phyloP scores from a whole-genome alignment of 1,139 yeast species.

The Magnusiomyces suaveolens region DNA sequence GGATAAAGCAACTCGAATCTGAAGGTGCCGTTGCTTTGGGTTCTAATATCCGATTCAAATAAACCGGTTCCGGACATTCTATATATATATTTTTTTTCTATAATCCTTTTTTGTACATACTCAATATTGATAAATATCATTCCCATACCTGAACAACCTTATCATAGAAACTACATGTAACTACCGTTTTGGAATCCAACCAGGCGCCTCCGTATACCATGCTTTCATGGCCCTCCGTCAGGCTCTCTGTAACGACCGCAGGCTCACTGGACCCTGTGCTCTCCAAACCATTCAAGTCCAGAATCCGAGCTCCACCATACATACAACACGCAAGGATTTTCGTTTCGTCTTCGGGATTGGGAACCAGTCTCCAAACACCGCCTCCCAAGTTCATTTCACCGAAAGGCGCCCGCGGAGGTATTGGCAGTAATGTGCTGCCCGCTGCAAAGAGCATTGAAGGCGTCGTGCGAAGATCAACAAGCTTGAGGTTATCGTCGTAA shows the following conservation, averaged over 20 bases:
- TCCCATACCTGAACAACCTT: conserved; percentile 54
- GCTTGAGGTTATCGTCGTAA: conserved; percentile 70
- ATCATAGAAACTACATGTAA: conserved; percentile 89
- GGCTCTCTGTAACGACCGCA: conserved; percentile 37
- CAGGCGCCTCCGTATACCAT: conserved; percentile 97
- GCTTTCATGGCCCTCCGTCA: conserved; percentile 70
- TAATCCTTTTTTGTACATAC: neutral
- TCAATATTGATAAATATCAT: conserved; percentile 2
- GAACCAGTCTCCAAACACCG: conserved; percentile 88
- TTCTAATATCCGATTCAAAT: conserved; percentile 19
- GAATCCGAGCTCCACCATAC: conserved; percentile 86
- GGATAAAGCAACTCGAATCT: conserved; percentile 45
- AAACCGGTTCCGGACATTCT: neutral
- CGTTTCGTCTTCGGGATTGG: conserved; percentile 36
- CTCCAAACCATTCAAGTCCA: conserved; percentile 31
- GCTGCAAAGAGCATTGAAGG: conserved; percentile 43
- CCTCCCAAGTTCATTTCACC: conserved; percentile 57
- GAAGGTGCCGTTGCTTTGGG: conserved; percentile 35
- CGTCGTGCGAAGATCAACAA: conserved; percentile 54
- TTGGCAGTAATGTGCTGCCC: conserved; percentile 15
- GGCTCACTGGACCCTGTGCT: conserved; percentile 29
- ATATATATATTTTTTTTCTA: neutral
- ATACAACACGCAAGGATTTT: conserved; percentile 69
- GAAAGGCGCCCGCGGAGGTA: neutral
- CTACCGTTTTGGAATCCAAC: conserved; percentile 43